These are phyloP conservation scores for Sphagnum fallax DNA, from an alignment of 228 moss, liverwort and hornwort genomes.

Conservation along the genomic window DNA sequence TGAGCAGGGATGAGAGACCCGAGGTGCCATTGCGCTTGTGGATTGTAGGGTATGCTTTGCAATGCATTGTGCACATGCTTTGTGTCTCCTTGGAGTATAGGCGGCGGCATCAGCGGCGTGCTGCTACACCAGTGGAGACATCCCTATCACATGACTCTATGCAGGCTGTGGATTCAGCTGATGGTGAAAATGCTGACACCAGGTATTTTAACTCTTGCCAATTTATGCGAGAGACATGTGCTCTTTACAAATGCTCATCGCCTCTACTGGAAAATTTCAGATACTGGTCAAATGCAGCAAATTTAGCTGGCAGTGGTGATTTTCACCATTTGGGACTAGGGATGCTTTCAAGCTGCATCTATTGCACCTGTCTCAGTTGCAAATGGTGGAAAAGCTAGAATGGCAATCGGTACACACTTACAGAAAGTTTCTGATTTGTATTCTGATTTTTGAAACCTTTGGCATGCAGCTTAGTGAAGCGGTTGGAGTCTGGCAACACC, in stretches of 20 bases:
- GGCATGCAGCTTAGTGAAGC: conserved; percentile 78
- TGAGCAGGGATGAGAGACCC: conserved; percentile 69
- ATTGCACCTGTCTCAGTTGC: no score
- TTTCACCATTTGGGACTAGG: no score
- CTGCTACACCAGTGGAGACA: conserved; percentile 6
- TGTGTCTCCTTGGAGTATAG: conserved; percentile 93
- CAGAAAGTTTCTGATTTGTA: background rate
- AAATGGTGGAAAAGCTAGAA: no score
- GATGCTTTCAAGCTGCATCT: no score
- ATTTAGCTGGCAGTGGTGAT: no score
- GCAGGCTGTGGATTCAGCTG: conserved; percentile 28
- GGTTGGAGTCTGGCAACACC: conserved; percentile 90
- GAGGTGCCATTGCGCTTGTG: conserved; percentile 58
- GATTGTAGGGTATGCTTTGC: conserved; percentile 90
- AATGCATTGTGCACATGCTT: conserved; percentile 95
- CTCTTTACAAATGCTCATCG: no score
- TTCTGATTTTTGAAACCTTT: background rate
- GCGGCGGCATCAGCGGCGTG: conserved; percentile 48
- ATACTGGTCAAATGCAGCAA: no score
- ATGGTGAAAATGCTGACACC: conserved; percentile 38
- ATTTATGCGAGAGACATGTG: background rate
- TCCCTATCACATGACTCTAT: conserved; percentile 13
- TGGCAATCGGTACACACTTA: no score
- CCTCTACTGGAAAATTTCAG: no score
- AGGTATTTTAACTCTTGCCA: conserved; percentile 10